phyloP scores from a whole-genome alignment of 2,329 filamentous ascomycete genomes.

The Botryotinia calthae region DNA sequence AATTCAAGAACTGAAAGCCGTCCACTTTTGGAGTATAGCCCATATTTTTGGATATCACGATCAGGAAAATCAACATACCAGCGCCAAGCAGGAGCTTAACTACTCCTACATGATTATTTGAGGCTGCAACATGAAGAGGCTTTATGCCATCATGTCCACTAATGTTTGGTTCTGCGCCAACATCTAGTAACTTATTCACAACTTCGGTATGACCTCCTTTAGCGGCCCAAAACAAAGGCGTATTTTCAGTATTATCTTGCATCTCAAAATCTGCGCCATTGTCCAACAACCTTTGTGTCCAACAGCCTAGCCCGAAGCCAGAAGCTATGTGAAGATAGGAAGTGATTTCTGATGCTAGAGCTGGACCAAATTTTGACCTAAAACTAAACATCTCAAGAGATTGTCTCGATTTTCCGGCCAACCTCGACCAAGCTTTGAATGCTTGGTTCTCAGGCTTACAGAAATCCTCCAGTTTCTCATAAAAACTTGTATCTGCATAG shows the following conservation, averaged over 20 bases:
- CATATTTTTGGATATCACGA: neutral
- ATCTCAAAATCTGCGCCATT: conserved; percentile 16
- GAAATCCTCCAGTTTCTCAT: conserved; percentile 22
- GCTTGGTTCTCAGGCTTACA: conserved; percentile 19
- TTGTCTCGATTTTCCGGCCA: neutral
- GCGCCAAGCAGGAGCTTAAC: conserved; percentile 39
- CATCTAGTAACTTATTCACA: conserved; percentile 22
- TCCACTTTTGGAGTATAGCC: neutral
- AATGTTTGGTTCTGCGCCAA: conserved; percentile 32
- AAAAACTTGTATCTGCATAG: conserved; percentile 23
- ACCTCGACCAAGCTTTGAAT: conserved; percentile 25
- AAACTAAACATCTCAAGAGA: rapidly evolving
- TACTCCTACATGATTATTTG: conserved; percentile 35
- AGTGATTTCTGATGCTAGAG: conserved; percentile 24
- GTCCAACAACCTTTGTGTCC: conserved; percentile 21
- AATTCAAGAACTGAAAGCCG: neutral
- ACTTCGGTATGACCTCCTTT: conserved; percentile 23
- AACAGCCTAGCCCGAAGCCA: conserved; percentile 21
- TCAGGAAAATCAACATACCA: conserved; percentile 26
- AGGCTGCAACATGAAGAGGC: conserved; percentile 42
- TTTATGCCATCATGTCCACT: conserved; percentile 33
- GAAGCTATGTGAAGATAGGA: conserved; percentile 26
- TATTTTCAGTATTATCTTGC: conserved; percentile 21
- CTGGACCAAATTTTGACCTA: neutral
- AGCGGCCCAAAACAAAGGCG: conserved; percentile 33